A percentile compares a stretch with the other conserved stretches of the same genome.
phyloP scores from a whole-genome alignment of 805 yeast species.

The Pichia deserticola region DNA sequence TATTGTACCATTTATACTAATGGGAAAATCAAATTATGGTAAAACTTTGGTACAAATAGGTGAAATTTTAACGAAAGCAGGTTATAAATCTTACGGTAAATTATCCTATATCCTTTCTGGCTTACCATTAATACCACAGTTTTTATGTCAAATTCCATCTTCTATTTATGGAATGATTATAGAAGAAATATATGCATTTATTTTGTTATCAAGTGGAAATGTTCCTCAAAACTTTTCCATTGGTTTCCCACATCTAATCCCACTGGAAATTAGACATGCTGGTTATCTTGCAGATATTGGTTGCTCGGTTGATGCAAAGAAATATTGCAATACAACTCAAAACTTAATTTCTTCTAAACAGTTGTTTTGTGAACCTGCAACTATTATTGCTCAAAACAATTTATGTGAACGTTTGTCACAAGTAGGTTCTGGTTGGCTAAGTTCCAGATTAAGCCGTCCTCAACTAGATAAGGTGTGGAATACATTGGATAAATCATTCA shows the following conservation, averaged over 20 bases:
- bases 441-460: constrained; percentile 35
- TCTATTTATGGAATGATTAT: constrained; percentile 42
- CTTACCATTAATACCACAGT: constrained; percentile 20
- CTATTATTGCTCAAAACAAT: constrained; percentile 29
- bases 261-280: constrained; percentile 62
- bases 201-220: constrained; percentile 28
- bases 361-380: constrained; percentile 27
- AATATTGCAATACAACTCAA: constrained; percentile 49
- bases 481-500: constrained; percentile 71
- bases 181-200: constrained; percentile 66
- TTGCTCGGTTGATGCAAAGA: constrained; percentile 47
- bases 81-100: constrained; percentile 33
- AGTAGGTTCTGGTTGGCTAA: constrained; percentile 62
- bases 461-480: constrained; percentile 75
- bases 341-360: constrained; percentile 32
- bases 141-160: constrained; percentile 14
- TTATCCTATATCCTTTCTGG: constrained; percentile 30
- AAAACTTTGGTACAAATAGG: constrained; percentile 28
- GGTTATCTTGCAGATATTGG: constrained; percentile 64
- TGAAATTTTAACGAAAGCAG: constrained; percentile 27
- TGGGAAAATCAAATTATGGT: constrained; percentile 21
- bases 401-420: constrained; percentile 43
- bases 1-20: constrained; percentile 25
- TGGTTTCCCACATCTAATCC: constrained; percentile 44
- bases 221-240: constrained; percentile 28